Conservation (phyloP, 2,329 filamentous ascomycete genomes). For the Tolypocladium nubicola region DNA sequence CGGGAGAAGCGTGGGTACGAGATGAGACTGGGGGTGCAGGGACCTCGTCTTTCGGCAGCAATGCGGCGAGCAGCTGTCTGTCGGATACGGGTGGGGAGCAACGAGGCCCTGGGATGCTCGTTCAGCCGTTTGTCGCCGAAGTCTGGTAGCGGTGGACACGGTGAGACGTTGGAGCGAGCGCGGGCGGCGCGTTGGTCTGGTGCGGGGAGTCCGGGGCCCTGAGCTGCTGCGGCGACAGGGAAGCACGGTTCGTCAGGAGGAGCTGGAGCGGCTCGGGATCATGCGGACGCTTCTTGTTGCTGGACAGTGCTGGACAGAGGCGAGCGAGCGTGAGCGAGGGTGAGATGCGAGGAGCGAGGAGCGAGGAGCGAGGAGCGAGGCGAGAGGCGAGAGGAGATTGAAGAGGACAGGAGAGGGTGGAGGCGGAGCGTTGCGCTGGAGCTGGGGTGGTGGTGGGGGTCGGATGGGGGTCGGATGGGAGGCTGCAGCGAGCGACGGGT, state of each 20-base stretch:
- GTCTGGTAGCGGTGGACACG: not conserved
- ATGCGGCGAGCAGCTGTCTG: not conserved
- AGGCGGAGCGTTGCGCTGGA: slow-evolving; percentile 1
- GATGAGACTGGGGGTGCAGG: not conserved
- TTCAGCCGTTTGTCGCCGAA: not conserved
- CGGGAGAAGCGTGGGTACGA: not conserved
- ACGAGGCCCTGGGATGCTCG: not conserved
- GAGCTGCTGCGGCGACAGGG: not conserved
- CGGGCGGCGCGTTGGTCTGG: not conserved
- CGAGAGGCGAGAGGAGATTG: not conserved
- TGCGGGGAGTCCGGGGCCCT: not conserved
- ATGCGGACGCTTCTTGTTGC: too few relatives aligned
- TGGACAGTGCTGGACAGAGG: not conserved
- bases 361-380: not conserved
- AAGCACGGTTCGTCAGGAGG: not conserved
- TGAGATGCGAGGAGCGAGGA: not conserved
- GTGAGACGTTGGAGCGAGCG: not conserved
- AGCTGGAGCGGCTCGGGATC: not conserved
- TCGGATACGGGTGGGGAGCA: not conserved
- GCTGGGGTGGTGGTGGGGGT: not conserved
- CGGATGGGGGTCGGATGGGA: not conserved
- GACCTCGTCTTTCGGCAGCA: not conserved
- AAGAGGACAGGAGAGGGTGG: slow-evolving; percentile 1
- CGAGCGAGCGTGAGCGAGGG: not conserved
- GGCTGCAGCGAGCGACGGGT: not conserved